A percentile compares a stretch with the other conserved stretches of the same genome.
Evolutionary conservation across 2,329 filamentous ascomycete genomes (phyloP).

Genomic region (Talaromyces funiculosus): DNA sequence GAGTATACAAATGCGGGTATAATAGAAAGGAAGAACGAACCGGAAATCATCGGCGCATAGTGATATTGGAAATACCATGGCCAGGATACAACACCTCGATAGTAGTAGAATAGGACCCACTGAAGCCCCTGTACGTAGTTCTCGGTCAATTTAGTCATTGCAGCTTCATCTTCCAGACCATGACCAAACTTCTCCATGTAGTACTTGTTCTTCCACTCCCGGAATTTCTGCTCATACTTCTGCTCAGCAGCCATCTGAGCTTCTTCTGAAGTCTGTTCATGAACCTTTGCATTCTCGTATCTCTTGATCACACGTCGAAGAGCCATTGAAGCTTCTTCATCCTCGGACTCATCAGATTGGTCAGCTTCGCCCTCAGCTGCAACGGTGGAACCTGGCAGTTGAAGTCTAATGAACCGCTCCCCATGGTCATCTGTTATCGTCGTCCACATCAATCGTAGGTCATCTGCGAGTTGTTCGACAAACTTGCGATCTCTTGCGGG

Average conservation of each 20-base stretch:
- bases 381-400: conserved; percentile 50
- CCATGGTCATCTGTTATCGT: conserved; percentile 60
- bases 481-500: conserved; percentile 88
- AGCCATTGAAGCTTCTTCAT: conserved; percentile 78
- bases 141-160: conserved; percentile 76
- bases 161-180: conserved; percentile 71
- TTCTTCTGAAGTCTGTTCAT: conserved; percentile 74
- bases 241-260: conserved; percentile 71
- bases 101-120: conserved; percentile 98
- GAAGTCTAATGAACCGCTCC: conserved; percentile 60
- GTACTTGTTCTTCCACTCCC: conserved; percentile 90
- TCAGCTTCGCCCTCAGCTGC: conserved; percentile 39
- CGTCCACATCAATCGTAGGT: conserved; percentile 60
- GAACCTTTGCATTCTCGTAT: conserved; percentile 83
- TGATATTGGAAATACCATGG: conserved; percentile 97
- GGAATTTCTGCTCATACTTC: conserved; percentile 86
- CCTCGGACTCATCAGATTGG: conserved; percentile 66
- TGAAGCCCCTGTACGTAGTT: conserved; percentile 97
- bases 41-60: conserved; percentile 93
- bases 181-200: conserved; percentile 89
- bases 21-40: conserved; percentile 37
- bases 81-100: conserved; percentile 94
- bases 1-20: background rate
- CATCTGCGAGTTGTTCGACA: conserved; percentile 75
- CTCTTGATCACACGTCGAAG: conserved; percentile 78